Conservation (phyloP, 1,284 basidiomycete species). For the Phellopilus nigrolimitatus region DNA sequence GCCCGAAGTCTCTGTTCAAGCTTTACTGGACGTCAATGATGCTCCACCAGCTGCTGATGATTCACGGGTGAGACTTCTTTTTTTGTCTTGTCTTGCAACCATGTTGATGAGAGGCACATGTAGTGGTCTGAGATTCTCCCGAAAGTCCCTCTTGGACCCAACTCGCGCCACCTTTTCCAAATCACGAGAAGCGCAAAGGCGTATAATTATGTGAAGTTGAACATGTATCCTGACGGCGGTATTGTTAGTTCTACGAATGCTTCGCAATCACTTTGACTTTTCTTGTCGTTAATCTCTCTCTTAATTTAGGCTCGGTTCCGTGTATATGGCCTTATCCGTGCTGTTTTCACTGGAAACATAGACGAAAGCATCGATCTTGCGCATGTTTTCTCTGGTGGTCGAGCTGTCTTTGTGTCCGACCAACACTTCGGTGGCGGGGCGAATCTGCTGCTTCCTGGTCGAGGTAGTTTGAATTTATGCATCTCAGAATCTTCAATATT, state of each 20-base stretch:
- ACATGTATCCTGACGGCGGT: slow-evolving; percentile 97
- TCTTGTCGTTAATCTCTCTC: slow-evolving; percentile 8
- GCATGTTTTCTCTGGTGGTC: slow-evolving; percentile 86
- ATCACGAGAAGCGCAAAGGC: slow-evolving; percentile 48
- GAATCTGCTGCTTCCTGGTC: slow-evolving; percentile 88
- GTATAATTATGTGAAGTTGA: slow-evolving; percentile 84
- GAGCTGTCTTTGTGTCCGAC: slow-evolving; percentile 77
- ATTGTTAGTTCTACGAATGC: slow-evolving; percentile 54
- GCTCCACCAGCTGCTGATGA: slow-evolving; percentile 43
- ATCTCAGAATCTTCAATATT: slow-evolving; percentile 11
- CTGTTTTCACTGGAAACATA: slow-evolving; percentile 54
- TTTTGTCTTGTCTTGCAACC: slow-evolving; percentile 3
- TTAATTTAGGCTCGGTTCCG: slow-evolving; percentile 73
- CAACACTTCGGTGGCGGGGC: slow-evolving; percentile 93
- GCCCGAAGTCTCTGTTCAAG: slow-evolving; percentile 73
- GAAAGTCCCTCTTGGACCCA: slow-evolving; percentile 72
- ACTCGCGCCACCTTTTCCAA: slow-evolving; percentile 81
- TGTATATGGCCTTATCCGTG: slow-evolving; percentile 76
- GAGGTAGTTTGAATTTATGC: slow-evolving; percentile 43
- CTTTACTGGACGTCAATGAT: slow-evolving; percentile 46
- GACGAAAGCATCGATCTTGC: slow-evolving; percentile 73
- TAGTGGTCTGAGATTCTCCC: slow-evolving; percentile 85
- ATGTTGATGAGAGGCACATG: background rate
- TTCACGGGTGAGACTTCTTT: slow-evolving; percentile 42
- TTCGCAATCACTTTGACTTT: slow-evolving; percentile 7